These are phyloP conservation scores for Suillus hirtellus DNA, from an alignment of 768 basidiomycete species.

Conservation along the genomic window DNA sequence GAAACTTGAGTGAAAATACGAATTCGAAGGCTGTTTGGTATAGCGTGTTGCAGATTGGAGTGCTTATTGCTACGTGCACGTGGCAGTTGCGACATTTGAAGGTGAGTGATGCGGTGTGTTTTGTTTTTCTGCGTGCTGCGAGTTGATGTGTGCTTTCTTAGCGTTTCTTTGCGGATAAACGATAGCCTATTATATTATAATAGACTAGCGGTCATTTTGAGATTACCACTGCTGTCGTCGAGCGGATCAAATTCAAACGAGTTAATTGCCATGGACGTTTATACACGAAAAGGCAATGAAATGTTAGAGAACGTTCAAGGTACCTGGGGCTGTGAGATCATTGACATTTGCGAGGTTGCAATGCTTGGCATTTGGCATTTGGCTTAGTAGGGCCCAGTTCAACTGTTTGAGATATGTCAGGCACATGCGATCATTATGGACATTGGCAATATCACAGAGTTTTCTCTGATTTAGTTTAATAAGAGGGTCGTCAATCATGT, in stretches of 20 bases:
- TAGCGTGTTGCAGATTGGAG: slow-evolving; percentile 81
- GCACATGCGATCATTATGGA: neutral
- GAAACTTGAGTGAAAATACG: slow-evolving; percentile 85
- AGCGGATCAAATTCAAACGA: neutral
- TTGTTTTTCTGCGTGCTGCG: slow-evolving; percentile 8
- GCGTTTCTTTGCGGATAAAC: slow-evolving; percentile 88
- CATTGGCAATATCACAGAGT: neutral
- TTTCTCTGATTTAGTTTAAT: neutral
- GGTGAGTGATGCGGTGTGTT: slow-evolving; percentile 44
- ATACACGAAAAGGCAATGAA: neutral
- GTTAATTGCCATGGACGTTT: neutral
- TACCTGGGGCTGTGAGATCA: neutral
- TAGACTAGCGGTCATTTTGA: neutral
- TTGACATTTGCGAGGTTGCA: neutral
- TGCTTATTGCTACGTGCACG: slow-evolving; percentile 79
- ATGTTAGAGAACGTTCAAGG: neutral
- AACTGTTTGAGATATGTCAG: neutral
- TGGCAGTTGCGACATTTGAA: slow-evolving; percentile 95
- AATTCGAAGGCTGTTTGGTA: slow-evolving; percentile 97
- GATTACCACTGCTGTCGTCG: neutral
- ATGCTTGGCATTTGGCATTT: neutral
- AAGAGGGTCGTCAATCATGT: neutral
- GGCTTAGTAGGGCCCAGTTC: neutral
- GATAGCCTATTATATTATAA: slow-evolving; percentile 29
- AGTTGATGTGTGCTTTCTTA: slow-evolving; percentile 28